Base-by-base conservation (phyloP, 352 stramenopile genomes). In the Globisporangium mamillatum region DNA sequence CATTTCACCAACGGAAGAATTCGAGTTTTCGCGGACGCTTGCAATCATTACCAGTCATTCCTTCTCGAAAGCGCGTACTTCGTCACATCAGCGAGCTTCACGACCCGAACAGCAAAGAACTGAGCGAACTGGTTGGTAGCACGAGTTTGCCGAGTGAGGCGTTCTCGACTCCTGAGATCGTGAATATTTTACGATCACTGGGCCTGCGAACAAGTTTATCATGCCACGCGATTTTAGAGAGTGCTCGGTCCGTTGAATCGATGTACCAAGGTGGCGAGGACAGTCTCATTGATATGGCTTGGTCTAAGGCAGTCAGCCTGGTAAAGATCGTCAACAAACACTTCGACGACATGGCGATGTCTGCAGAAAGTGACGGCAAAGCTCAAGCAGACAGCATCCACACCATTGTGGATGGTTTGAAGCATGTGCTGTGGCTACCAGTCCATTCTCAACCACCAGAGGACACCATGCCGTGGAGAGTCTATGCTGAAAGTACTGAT, bases 281-380 rank as follows among this genome's bases (percentile, higher is more conserved):
- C 16, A 53, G 41, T 5, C 66, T 73, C 22, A 36, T 56, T 14
- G 70, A 76, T 10, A 61, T 64, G 7, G 80, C 79, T 22, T 80
- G 70, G 59, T 57, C 55, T 4, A 90, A 90, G 55, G 77, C 84
- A 0, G 60, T 75, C 27, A 91, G 79, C 53, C 70, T 94, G 60
- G 53, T 94, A 41, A 79, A 72, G 46, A 78, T 94, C 32, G 81
- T 89, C n/a, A 94, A 92, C 67, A 84, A 81, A 29, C 81, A 89
- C 55, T 92, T 94, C 63, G 86, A 94, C 68, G 65, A 72, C 10
- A 89, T 94, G 79, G 73, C 74, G 36, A 14, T 20, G 34, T 60
- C 63, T 44, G 0, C 55, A 74, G 50, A 46, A 52, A 63, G 64
- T 54, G 61, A 63, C 66, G 44, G 20, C 3, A 65, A 38, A 34